Evolutionary conservation across 2,329 filamentous ascomycete species (phyloP), one percentile per base, ranked within the genome.

Genomic region (Elsinoe australis): DNA sequence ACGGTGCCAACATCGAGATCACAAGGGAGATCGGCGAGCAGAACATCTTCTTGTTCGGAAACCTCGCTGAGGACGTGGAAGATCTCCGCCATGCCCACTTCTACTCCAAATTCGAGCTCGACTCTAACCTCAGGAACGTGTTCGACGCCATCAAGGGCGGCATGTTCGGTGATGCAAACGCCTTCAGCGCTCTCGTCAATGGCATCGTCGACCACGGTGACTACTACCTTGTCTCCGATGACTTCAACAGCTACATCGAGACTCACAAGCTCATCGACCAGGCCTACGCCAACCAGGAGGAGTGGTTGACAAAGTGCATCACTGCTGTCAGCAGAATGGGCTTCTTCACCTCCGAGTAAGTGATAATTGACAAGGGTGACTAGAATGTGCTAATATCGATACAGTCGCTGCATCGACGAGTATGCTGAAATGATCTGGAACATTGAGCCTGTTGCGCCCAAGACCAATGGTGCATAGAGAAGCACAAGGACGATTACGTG

Each of bases 391-490:
- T 26, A 15, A 36, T 32, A 17, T 12, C n/a, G 14, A 32, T 14
- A 32, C 29, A 51, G 49, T 66, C 79, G 90, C 31, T 95, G 90
- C 69, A 95, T 96, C 66, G 87, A 90, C 60, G 89, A 95, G 74
- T 98, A 98, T 69, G 92, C 92, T 0, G 90, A 98, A 66, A 82
- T 76, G 54, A 95, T 98, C 65, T 98, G 92, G 92, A 96, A 96
- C 62, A 74, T 95, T 31, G 90, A 96, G 72, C 89, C 90, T 21
- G 65, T 92, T 48, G 67, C 68, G 26, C 70, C 72, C 55, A 31
- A 55, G 45, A 34, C 32, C 9, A 53, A 56, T 14, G 55, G 51
- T 7, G 49, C 48, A 47, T 51, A 36, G 33, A 15, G 24, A 22
- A 10, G 24, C 17, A 24, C 22, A n/a, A n/a, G n/a, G n/a, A n/a